A percentile compares a stretch with the other conserved stretches of the same genome.
These are phyloP conservation scores for Pyricularia grisea DNA, from an alignment of 2,329 filamentous ascomycete species.

Conservation along the genomic window DNA sequence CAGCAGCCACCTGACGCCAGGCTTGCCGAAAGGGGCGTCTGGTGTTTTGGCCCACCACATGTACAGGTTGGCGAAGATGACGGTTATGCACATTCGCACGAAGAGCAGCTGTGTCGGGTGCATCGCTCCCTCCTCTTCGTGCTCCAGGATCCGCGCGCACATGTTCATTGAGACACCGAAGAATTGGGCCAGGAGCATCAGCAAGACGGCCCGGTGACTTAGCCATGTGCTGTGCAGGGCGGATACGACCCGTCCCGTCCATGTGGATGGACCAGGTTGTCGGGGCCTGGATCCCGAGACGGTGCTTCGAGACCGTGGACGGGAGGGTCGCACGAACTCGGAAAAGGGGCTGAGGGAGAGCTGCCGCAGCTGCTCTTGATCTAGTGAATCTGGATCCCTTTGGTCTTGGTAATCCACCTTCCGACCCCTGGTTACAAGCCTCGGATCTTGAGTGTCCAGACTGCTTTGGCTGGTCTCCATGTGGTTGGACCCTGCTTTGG, in stretches of 20 bases:
- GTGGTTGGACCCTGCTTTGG: not conserved
- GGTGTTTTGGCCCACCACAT: slow-evolving; percentile 64
- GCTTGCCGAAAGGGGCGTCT: slow-evolving; percentile 60
- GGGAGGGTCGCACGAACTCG: slow-evolving; percentile 15
- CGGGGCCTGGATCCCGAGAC: not conserved
- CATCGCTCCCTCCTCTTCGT: slow-evolving; percentile 55
- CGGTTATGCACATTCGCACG: slow-evolving; percentile 66
- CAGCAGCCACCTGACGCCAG: slow-evolving; percentile 58
- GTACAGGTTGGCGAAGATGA: slow-evolving; percentile 55
- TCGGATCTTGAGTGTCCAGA: not conserved
- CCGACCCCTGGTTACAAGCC: not conserved
- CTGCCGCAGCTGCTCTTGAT: slow-evolving; percentile 23
- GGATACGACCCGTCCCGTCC: not conserved
- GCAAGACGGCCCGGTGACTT: slow-evolving; percentile 59
- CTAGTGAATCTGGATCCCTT: slow-evolving; percentile 13
- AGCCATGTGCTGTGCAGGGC: slow-evolving; percentile 33
- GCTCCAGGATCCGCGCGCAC: slow-evolving; percentile 64
- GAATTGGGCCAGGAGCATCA: slow-evolving; percentile 67
- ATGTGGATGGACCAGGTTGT: not conserved
- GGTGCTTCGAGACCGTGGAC: not conserved
- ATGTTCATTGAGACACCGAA: slow-evolving; percentile 85
- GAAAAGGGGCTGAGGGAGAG: slow-evolving; percentile 32
- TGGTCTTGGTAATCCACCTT: slow-evolving; percentile 4
- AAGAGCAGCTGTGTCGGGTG: slow-evolving; percentile 82
- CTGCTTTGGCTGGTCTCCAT: not conserved